Base-by-base conservation (phyloP, 2,329 filamentous ascomycete genomes). In the Colletotrichum cordylinicola region DNA sequence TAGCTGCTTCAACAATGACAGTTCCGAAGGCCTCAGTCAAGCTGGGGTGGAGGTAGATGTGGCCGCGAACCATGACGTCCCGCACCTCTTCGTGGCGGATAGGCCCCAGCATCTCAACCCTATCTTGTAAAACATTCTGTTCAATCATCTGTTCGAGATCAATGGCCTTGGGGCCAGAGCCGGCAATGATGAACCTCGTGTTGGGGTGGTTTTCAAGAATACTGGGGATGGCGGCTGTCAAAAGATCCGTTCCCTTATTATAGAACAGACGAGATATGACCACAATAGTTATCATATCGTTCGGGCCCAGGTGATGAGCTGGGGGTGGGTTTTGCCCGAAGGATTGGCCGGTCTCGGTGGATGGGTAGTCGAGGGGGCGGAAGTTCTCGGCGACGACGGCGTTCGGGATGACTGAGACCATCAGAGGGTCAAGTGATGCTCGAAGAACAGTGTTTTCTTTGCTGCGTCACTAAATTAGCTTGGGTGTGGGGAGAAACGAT, bases 111-210 rank as follows among this genome's bases (percentile, higher is more conserved):
- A 99, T 94, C 81, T 98, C 94, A 12, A 99, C 96, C 67, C 95
- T 94, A 82, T 98, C 96, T 83, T 98, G 96, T 10, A 98, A 88
- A 6, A 98, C 95, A 80, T 98, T 96, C 77, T 96, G 94, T 87
- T 99, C 97, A 55, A 99, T 92, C 94, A 98, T 99, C 82, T 99
- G 98, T 84, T 99, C 97, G 2, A 99, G 89, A 81, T 99, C 97
- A 78, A 99, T 99, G 24, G 96, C 95, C 84, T 99, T 98, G 6
- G 97, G 97, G 0, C 97, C 97, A 0, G 95, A 98, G 5, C 98
- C 98, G 33, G 95, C 97, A 79, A 99, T 98, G 81, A 99, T 95
- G 85, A 99, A 99, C 73, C 96, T 94, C 2, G 98, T 97, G 82
- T 98, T 98, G 1, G 95, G 94, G 82, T 99, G 95, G 16, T 93